These are phyloP conservation scores for Phytophthora lateralis DNA, from an alignment of 352 stramenopile genomes.

Conservation along the genomic window DNA sequence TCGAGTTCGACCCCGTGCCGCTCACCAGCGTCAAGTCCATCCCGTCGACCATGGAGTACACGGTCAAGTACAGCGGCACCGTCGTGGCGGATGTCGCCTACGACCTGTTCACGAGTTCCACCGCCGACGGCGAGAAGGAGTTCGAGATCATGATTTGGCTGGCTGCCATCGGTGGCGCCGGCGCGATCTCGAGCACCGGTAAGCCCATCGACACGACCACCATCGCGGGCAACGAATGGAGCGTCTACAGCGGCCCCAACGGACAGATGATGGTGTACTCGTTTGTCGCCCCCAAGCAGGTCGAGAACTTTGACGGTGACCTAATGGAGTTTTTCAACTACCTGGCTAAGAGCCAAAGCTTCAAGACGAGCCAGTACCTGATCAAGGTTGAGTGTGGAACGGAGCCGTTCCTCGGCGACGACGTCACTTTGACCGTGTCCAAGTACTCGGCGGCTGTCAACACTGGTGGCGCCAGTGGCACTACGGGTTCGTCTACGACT, in stretches of 20 bases:
- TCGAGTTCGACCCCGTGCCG: slow-evolving; percentile 43
- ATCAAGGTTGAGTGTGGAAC: slow-evolving; percentile 49
- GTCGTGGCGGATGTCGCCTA: slow-evolving; percentile 45
- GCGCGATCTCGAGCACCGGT: slow-evolving; percentile 44
- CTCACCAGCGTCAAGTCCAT: slow-evolving; percentile 46
- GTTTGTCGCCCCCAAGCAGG: slow-evolving; percentile 39
- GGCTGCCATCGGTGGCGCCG: slow-evolving; percentile 37
- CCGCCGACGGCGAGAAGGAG: slow-evolving; percentile 36
- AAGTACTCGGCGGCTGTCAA: slow-evolving; percentile 38
- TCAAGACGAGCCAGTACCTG: slow-evolving; percentile 43
- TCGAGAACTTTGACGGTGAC: slow-evolving; percentile 37
- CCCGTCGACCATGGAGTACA: slow-evolving; percentile 47
- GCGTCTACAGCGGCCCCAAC: slow-evolving; percentile 39
- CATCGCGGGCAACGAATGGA: slow-evolving; percentile 34
- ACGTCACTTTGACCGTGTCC: slow-evolving; percentile 37
- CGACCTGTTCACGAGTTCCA: slow-evolving; percentile 49
- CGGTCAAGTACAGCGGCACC: slow-evolving; percentile 38
- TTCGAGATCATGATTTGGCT: slow-evolving; percentile 60
- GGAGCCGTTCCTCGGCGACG: slow-evolving; percentile 38
- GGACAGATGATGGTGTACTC: slow-evolving; percentile 48
- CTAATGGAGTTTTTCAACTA: slow-evolving; percentile 48
- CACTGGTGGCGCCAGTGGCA: slow-evolving; percentile 11
- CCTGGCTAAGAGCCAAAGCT: slow-evolving; percentile 31
- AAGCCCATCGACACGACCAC: slow-evolving; percentile 35
- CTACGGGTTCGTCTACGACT: slow-evolving; percentile 4